phyloP scores from a whole-genome alignment of 2,329 filamentous ascomycete species.

The Alternaria metachromatica region DNA sequence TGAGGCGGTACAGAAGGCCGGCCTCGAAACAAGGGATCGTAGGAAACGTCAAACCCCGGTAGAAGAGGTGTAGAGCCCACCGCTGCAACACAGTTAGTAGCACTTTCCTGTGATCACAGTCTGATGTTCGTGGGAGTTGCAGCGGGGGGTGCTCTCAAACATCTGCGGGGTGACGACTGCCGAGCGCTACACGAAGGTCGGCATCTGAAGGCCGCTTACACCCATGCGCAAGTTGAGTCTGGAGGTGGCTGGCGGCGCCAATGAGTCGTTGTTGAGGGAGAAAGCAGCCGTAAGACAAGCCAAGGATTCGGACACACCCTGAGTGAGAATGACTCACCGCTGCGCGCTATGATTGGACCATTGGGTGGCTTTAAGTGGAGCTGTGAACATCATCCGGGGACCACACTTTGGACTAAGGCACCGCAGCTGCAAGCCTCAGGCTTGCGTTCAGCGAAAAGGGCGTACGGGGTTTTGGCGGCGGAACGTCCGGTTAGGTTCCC shows the following conservation, averaged over 20 bases:
- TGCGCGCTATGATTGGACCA: conserved; percentile 7
- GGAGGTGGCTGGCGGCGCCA: background rate
- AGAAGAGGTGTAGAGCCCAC: background rate
- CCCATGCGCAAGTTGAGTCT: background rate
- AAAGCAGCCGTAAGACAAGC: background rate
- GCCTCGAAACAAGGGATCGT: background rate
- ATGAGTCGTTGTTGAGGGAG: background rate
- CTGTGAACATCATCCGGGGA: background rate
- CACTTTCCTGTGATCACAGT: background rate
- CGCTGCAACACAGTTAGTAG: background rate
- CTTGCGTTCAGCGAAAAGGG: background rate
- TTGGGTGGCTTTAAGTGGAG: background rate
- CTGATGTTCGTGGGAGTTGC: background rate
- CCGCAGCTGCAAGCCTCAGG: background rate
- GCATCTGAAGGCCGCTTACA: background rate
- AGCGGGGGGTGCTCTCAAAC: background rate
- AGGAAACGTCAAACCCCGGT: background rate
- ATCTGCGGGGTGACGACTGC: background rate
- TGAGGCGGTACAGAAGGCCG: background rate
- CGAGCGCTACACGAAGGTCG: background rate
- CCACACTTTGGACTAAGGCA: background rate
- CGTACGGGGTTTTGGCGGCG: background rate
- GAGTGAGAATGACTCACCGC: conserved; percentile 28
- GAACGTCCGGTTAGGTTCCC: background rate
- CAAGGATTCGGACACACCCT: conserved; percentile 8